Base-by-base conservation (phyloP, 208 protist genomes). In the Balamuthia mandrillaris region DNA sequence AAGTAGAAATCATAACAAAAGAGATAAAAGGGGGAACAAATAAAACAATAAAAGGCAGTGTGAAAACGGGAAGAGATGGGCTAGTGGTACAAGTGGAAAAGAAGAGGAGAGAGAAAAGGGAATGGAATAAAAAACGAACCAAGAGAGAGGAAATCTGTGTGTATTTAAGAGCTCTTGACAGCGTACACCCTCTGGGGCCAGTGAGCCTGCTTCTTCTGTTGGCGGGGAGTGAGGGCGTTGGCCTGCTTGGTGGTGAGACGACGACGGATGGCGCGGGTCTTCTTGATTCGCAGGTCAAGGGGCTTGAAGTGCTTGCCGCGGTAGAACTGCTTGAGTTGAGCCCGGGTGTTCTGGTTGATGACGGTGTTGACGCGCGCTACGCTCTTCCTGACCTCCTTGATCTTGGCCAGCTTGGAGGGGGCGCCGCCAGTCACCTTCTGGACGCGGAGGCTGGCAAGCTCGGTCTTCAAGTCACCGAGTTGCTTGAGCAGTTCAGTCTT, bases 341-440 rank as follows among this genome's bases (percentile, higher is more conserved):
- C 81, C 88, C 92, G 93, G 93, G 97, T 91, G 66, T 95, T 98
- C 94, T 98, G 93, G 94, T 97, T 98, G 77, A 98, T 94, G 70
- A 99, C 97, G 18, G 98, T 99, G 86, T 98, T 88, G 56, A 98
- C 95, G 87, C 96, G 94, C 27, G 97, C 98, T 84, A 99, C 96
- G 85, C 91, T 95, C 93, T 98, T 98, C 88, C 97, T 95, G 85
- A 98, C 96, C 37, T 96, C 66, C 68, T 94, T 96, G 89, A 74
- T 86, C 60, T 86, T 74, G 33, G 44, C 68, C 66, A 81, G 83
- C 54, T 83, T 83, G 77, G 77, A 83, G 51, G 77, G 77, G 77
- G 77, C 77, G 35, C 77, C 77, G 29, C 77, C 75, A n/a, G 75
- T 83, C n/a, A 83, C 49, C 90, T 93, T 84, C 81, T 77, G n/a